These are phyloP conservation scores for Isatis tinctoria DNA, from an alignment of 345 rosid species.

Conservation along the genomic window DNA sequence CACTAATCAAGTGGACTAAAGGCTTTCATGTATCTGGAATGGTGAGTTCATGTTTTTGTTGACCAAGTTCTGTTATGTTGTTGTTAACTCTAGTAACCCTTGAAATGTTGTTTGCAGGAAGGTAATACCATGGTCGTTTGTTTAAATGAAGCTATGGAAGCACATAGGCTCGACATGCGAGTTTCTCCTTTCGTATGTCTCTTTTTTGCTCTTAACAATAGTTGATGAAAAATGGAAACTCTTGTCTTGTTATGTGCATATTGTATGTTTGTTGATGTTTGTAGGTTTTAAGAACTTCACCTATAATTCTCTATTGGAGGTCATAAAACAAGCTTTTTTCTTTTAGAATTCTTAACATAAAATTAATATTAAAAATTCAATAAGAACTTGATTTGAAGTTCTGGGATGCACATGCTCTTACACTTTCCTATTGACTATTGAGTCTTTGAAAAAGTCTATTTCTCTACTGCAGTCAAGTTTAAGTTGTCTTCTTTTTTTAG, in stretches of 20 bases:
- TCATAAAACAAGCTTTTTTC: too few species aligned
- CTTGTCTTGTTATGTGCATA: background rate
- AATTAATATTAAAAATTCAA: too few species aligned
- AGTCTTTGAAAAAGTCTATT: too few species aligned
- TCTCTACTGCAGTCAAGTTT: too few species aligned
- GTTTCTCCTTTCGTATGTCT: constrained; percentile 72
- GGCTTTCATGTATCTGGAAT: constrained; percentile 85
- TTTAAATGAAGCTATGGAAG: constrained; percentile 76
- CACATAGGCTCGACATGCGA: constrained; percentile 59
- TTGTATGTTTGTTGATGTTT: background rate
- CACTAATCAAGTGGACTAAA: constrained; percentile 81
- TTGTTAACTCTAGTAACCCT: background rate
- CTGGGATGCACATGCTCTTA: too few species aligned
- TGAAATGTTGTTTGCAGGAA: constrained; percentile 41
- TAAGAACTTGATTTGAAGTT: too few species aligned
- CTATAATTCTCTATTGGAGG: too few species aligned
- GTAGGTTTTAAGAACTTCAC: constrained; percentile 38
- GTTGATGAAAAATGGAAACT: background rate
- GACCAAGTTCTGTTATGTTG: background rate
- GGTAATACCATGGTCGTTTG: constrained; percentile 78
- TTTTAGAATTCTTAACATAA: too few species aligned
- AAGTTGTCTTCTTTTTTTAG: too few species aligned
- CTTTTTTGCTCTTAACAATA: background rate
- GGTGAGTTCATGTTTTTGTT: constrained; percentile 31
- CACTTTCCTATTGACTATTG: too few species aligned